Conservation (phyloP, 2,329 filamentous ascomycete genomes). For the Dryadomyces quercus-mongolicae region DNA sequence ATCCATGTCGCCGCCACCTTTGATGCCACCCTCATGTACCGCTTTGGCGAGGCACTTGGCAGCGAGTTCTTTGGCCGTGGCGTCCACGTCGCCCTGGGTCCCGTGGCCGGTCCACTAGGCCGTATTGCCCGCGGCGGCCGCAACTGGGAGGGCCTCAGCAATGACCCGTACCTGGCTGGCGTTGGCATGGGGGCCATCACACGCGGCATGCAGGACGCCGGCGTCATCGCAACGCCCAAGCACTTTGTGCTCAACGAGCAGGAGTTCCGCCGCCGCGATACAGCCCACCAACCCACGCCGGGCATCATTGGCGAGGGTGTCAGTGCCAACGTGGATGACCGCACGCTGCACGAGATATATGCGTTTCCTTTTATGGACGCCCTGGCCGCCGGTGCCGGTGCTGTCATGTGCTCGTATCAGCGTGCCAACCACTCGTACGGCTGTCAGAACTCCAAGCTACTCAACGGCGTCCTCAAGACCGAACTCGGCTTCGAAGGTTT, state of each 20-base stretch:
- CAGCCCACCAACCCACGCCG: constrained; percentile 25
- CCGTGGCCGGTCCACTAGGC: constrained; percentile 44
- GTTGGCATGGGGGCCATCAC: constrained; percentile 17
- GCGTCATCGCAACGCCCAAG: constrained; percentile 67
- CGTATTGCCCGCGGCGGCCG: constrained; percentile 50
- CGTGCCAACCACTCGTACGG: constrained; percentile 60
- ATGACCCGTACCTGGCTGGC: constrained; percentile 20
- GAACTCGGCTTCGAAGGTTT: constrained; percentile 57
- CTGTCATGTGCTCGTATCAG: constrained; percentile 59
- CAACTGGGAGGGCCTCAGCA: constrained; percentile 40
- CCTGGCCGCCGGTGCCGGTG: constrained; percentile 41
- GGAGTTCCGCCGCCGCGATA: constrained; percentile 33
- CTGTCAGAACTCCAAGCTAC: constrained; percentile 59
- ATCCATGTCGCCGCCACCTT: constrained; percentile 60
- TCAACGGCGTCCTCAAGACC: constrained; percentile 56
- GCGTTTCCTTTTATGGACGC: constrained; percentile 55
- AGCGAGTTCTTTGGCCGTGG: constrained; percentile 56
- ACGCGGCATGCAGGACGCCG: constrained; percentile 24
- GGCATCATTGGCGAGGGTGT: constrained; percentile 33
- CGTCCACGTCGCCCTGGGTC: constrained; percentile 56
- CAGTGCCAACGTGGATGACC: constrained; percentile 52
- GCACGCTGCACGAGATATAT: constrained; percentile 53
- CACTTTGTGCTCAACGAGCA: constrained; percentile 51
- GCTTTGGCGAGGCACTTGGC: constrained; percentile 55
- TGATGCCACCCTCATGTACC: constrained; percentile 53